Percentiles rank a stretch among this genome's conserved stretches.
Evolutionary conservation across 1,284 basidiomycete species (phyloP).

Genomic region (Paramarasmius palmivorus): DNA sequence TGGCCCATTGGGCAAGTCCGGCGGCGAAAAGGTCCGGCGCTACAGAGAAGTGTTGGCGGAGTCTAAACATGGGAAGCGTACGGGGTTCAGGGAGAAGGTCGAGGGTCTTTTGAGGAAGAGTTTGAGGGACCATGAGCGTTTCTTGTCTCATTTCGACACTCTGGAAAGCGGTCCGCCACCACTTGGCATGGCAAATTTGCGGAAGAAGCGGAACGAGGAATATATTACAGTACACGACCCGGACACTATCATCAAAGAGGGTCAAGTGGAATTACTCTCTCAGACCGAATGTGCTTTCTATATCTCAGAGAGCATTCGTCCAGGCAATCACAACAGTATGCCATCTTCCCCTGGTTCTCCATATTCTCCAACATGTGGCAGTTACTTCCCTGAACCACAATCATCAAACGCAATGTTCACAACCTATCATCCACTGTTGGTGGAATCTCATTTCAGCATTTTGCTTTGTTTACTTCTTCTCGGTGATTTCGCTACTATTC

Average conservation of each 20-base stretch:
- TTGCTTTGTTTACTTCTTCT: constrained; percentile 72
- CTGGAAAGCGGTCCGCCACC: constrained; percentile 40
- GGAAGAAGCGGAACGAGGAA: not conserved
- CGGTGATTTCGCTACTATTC: constrained; percentile 62
- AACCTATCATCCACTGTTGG: constrained; percentile 82
- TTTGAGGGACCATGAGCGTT: constrained; percentile 78
- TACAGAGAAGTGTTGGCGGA: constrained; percentile 61
- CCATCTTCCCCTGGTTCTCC: constrained; percentile 11
- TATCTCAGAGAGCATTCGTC: constrained; percentile 64
- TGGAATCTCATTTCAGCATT: constrained; percentile 79
- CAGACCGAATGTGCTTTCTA: constrained; percentile 66
- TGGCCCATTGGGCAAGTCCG: constrained; percentile 63
- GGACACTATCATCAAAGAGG: not conserved
- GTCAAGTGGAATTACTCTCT: constrained; percentile 27
- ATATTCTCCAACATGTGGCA: constrained; percentile 12
- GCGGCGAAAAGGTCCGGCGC: constrained; percentile 58
- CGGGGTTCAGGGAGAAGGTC: constrained; percentile 57
- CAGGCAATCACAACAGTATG: constrained; percentile 38
- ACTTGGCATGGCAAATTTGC: constrained; percentile 2
- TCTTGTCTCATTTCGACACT: constrained; percentile 77
- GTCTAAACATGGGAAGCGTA: constrained; percentile 12
- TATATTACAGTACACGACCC: not conserved
- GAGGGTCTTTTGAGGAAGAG: constrained; percentile 61
- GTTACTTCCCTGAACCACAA: constrained; percentile 26
- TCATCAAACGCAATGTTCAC: constrained; percentile 61